These are phyloP conservation scores for Kluyveromyces marxianus DNA, from an alignment of 1,139 yeast species.

Conservation along the genomic window DNA sequence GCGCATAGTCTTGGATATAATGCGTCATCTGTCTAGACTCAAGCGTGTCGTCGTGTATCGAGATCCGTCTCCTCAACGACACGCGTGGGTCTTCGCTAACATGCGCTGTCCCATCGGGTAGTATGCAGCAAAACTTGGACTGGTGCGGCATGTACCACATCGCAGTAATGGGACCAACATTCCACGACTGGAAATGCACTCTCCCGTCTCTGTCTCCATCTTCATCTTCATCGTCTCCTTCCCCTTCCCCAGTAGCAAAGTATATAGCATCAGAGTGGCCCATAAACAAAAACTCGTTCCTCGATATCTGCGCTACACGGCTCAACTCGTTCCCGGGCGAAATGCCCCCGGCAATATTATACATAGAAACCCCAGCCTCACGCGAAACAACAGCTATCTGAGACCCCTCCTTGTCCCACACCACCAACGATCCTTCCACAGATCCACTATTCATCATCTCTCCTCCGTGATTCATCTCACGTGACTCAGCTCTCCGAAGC, in stretches of 20 bases:
- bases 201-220: not conserved
- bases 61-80: not conserved
- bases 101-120: not conserved
- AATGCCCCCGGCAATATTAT: conserved; percentile 1
- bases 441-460: not conserved
- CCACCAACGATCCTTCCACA: not conserved
- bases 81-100: not conserved
- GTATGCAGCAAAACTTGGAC: not conserved
- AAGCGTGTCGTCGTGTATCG: not conserved
- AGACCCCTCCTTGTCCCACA: conserved; percentile 3
- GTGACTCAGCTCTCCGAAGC: not conserved
- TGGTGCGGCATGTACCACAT: conserved; percentile 1
- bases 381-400: conserved; percentile 2
- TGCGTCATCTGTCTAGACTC: conserved; percentile 1
- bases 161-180: not conserved
- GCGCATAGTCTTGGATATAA: not conserved
- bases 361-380: not conserved
- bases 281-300: conserved; percentile 2
- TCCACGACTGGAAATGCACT: not conserved
- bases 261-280: conserved; percentile 2
- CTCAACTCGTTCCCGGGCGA: not conserved
- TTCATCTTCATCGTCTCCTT: too few relatives aligned
- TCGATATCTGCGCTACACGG: not conserved
- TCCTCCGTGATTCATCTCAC: not conserved
- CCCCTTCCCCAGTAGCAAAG: not conserved